phyloP scores from a whole-genome alignment of 257 asterid genomes.

The Eustoma russellianum region DNA sequence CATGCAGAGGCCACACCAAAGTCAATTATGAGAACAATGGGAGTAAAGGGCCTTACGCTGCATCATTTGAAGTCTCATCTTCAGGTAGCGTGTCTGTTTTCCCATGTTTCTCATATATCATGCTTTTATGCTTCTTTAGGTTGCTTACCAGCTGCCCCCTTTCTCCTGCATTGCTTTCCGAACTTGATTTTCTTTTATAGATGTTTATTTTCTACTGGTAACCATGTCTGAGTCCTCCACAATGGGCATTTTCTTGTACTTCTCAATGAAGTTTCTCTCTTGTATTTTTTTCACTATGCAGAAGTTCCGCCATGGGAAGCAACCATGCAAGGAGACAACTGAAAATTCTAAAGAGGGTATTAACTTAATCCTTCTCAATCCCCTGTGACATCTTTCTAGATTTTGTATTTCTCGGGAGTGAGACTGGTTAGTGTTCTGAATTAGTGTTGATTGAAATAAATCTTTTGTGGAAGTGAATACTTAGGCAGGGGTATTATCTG shows the following conservation, averaged over 20 bases:
- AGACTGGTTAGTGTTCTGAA: too few relatives aligned
- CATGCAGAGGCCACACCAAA: conserved; percentile 89
- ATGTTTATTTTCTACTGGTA: neutral
- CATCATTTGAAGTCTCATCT: conserved; percentile 96
- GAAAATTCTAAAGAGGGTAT: conserved; percentile 87
- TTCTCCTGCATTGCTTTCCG: neutral
- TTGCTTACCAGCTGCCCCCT: neutral
- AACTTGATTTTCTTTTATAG: neutral
- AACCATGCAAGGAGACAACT: conserved; percentile 51
- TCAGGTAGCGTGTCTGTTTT: conserved; percentile 40
- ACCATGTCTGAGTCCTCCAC: neutral
- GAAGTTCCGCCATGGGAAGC: conserved; percentile 89
- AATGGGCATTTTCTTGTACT: neutral
- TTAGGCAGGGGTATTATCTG: too few relatives aligned
- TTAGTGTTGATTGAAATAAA: too few relatives aligned
- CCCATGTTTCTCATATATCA: neutral
- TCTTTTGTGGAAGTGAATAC: too few relatives aligned
- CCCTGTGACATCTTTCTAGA: neutral
- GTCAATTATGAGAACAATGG: conserved; percentile 82
- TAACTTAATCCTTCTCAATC: neutral
- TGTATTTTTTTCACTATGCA: conserved; percentile 22
- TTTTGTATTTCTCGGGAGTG: too few relatives aligned
- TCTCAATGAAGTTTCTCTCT: neutral
- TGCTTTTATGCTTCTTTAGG: neutral
- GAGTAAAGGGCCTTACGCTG: conserved; percentile 88